phyloP scores from a whole-genome alignment of 2,329 filamentous ascomycete species.

The Microdochium bolleyi region DNA sequence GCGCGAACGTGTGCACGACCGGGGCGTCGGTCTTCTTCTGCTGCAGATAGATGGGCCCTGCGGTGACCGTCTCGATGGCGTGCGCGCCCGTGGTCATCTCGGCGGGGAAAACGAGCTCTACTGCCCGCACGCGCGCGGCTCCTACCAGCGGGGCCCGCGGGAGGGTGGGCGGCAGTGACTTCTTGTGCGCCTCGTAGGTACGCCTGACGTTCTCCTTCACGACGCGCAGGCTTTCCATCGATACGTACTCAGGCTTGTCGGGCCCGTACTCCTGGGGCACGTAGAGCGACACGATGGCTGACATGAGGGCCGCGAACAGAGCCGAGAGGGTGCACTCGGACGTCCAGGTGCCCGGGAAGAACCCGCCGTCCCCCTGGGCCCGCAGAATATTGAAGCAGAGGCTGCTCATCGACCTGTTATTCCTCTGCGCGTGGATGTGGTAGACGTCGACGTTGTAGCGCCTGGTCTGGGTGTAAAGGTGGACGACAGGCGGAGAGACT shows the following conservation, averaged over 20 bases:
- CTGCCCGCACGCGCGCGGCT: conserved; percentile 2
- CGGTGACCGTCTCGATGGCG: background rate
- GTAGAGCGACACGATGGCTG: conserved; percentile 6
- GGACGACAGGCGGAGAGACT: conserved; percentile 3
- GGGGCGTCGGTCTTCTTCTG: background rate
- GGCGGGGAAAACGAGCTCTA: conserved; percentile 3
- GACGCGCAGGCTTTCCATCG: conserved; percentile 1
- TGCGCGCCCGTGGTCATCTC: background rate
- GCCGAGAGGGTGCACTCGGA: conserved; percentile 3
- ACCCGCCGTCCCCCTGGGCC: background rate
- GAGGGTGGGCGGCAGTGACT: conserved; percentile 1
- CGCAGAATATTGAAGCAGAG: conserved; percentile 6
- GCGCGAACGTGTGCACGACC: conserved; percentile 4
- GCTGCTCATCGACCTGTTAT: conserved; percentile 1
- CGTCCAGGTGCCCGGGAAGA: conserved; percentile 1
- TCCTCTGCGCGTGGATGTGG: background rate
- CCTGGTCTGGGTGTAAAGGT: conserved; percentile 4
- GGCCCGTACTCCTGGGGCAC: conserved; percentile 2
- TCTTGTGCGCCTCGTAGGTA: conserved; percentile 2
- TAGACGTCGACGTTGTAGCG: conserved; percentile 6
- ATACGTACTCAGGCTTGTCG: conserved; percentile 4
- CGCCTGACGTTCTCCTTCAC: conserved; percentile 1
- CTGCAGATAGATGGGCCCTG: conserved; percentile 4
- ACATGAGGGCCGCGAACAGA: conserved; percentile 5
- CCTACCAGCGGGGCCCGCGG: conserved; percentile 1